Percentiles rank a stretch among this genome's conserved stretches.
phyloP scores from a whole-genome alignment of 2,329 filamentous ascomycete species.

The Phaeophleospora eucalypticola region DNA sequence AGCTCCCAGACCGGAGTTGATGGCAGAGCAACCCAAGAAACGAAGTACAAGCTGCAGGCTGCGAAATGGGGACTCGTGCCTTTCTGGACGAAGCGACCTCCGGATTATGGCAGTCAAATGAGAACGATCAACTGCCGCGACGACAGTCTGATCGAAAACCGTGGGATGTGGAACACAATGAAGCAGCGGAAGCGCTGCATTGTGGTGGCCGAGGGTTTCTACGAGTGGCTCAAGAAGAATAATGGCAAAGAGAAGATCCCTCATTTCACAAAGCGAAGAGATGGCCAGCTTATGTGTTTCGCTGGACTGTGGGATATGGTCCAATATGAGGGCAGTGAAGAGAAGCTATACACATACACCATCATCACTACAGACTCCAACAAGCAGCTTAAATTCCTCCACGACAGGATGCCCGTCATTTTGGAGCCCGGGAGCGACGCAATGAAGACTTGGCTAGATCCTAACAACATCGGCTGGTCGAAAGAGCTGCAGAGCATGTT shows the following conservation, averaged over 20 bases:
- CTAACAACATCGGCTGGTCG: slow-evolving; percentile 66
- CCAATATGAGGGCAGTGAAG: slow-evolving; percentile 65
- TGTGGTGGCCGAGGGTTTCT: slow-evolving; percentile 87
- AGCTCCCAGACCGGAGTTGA: slow-evolving; percentile 15
- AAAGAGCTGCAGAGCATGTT: slow-evolving; percentile 72
- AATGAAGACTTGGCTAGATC: slow-evolving; percentile 75
- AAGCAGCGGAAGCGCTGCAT: slow-evolving; percentile 85
- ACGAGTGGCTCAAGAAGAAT: slow-evolving; percentile 86
- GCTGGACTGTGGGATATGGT: slow-evolving; percentile 91
- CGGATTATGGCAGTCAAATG: slow-evolving; percentile 71
- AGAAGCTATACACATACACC: slow-evolving; percentile 82
- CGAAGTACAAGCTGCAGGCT: slow-evolving; percentile 74
- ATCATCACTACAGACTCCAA: slow-evolving; percentile 90
- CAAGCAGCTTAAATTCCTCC: slow-evolving; percentile 75
- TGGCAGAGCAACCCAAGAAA: slow-evolving; percentile 32
- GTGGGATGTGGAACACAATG: slow-evolving; percentile 89
- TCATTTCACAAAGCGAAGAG: slow-evolving; percentile 76
- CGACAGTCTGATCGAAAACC: slow-evolving; percentile 70
- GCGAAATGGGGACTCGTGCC: slow-evolving; percentile 98
- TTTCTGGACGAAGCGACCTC: slow-evolving; percentile 84
- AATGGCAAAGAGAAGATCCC: slow-evolving; percentile 75
- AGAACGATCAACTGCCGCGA: slow-evolving; percentile 94
- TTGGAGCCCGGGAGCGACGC: slow-evolving; percentile 69
- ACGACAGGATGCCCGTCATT: slow-evolving; percentile 94
- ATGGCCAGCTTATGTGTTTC: slow-evolving; percentile 80